Conservation (phyloP, 371 early-diverging fungal genomes). For the Mucor saturninus region DNA sequence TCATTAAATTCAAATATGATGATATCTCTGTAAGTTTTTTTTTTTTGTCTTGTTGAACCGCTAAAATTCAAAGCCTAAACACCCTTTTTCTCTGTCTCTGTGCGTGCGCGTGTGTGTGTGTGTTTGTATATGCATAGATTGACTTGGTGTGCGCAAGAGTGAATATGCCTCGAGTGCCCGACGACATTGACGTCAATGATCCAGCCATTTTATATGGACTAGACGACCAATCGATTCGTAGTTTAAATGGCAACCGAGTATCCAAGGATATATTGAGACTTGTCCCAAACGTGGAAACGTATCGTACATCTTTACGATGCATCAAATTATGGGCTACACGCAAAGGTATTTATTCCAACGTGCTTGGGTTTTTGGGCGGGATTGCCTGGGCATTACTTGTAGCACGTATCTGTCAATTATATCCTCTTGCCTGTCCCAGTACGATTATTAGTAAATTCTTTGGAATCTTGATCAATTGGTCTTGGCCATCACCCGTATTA, state of each 20-base stretch:
- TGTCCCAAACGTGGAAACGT: conserved; percentile 81
- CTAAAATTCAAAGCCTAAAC: not conserved
- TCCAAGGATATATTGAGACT: conserved; percentile 86
- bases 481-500: conserved; percentile 90
- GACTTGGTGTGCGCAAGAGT: conserved; percentile 88
- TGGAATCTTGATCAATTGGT: conserved; percentile 54
- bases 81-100: not conserved
- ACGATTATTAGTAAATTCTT: conserved; percentile 85
- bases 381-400: conserved; percentile 94
- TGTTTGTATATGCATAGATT: conserved; percentile 51
- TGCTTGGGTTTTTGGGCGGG: conserved; percentile 93
- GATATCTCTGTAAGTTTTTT: conserved; percentile 59
- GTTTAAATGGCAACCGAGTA: conserved; percentile 88
- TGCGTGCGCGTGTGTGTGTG: too few relatives aligned
- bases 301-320: conserved; percentile 82
- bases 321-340: conserved; percentile 94
- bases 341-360: conserved; percentile 86
- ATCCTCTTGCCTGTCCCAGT: conserved; percentile 82
- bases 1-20: conserved; percentile 81
- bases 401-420: conserved; percentile 90
- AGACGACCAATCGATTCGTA: conserved; percentile 79
- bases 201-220: conserved; percentile 71
- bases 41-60: too few relatives aligned
- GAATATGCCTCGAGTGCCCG: conserved; percentile 63
- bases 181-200: conserved; percentile 74